Conservation (phyloP, 768 basidiomycete genomes). For the Leccinum barrowsii region DNA sequence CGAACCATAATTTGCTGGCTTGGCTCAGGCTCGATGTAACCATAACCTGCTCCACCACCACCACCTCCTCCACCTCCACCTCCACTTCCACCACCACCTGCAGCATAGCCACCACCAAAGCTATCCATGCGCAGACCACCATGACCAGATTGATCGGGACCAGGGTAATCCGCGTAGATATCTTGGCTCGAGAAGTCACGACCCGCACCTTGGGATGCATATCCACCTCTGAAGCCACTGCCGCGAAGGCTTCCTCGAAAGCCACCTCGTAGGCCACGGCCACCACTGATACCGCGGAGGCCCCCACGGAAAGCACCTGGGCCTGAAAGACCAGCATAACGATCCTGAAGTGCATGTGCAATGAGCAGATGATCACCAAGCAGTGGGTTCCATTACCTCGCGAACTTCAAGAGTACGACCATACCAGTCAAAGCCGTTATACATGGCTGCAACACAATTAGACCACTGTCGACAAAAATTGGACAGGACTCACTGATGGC, state of each 20-base stretch:
- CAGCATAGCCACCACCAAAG: conserved; percentile 35
- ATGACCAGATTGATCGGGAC: conserved; percentile 64
- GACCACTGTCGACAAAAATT: neutral
- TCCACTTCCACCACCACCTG: conserved; percentile 36
- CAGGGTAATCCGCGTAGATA: conserved; percentile 89
- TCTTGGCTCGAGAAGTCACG: conserved; percentile 86
- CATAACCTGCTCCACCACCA: conserved; percentile 37
- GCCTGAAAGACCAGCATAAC: conserved; percentile 82
- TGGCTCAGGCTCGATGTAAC: conserved; percentile 67
- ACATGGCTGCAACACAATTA: conserved; percentile 64
- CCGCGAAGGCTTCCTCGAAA: conserved; percentile 46
- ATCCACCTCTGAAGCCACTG: conserved; percentile 57
- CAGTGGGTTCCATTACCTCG: conserved; percentile 53
- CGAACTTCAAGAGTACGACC: conserved; percentile 93
- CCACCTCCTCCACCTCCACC: conserved; percentile 30
- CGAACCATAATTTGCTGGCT: conserved; percentile 98
- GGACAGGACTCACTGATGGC: conserved; percentile 73
- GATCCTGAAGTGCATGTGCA: conserved; percentile 53
- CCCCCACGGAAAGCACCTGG: conserved; percentile 52
- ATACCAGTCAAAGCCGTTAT: conserved; percentile 97
- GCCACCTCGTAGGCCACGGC: conserved; percentile 26
- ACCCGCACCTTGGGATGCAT: conserved; percentile 43
- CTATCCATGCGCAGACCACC: conserved; percentile 36
- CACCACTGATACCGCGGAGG: conserved; percentile 47
- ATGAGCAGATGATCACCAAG: neutral